phyloP scores from a whole-genome alignment of 2,329 filamentous ascomycete species.

The Cadophora sp. region DNA sequence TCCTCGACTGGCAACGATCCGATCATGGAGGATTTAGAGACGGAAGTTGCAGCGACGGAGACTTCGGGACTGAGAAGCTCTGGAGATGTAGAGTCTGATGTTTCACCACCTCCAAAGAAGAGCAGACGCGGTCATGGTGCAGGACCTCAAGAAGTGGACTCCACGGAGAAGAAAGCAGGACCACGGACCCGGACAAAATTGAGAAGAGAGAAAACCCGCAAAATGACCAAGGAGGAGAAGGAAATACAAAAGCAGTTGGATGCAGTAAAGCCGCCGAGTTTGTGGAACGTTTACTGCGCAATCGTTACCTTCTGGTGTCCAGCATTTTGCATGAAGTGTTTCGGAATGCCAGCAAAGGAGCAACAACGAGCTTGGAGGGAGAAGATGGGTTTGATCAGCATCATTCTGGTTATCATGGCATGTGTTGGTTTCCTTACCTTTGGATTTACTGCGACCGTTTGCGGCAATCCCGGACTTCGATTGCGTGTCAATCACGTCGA shows the following conservation, averaged over 20 bases:
- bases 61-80: slow-evolving; percentile 43
- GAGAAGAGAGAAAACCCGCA: slow-evolving; percentile 60
- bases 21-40: slow-evolving; percentile 79
- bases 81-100: slow-evolving; percentile 42
- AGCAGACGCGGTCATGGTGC: slow-evolving; percentile 36
- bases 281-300: slow-evolving; percentile 96
- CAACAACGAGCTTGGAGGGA: slow-evolving; percentile 95
- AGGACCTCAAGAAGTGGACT: slow-evolving; percentile 34
- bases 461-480: slow-evolving; percentile 71
- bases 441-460: slow-evolving; percentile 91
- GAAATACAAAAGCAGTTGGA: slow-evolving; percentile 65
- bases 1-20: slow-evolving; percentile 94
- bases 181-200: slow-evolving; percentile 41
- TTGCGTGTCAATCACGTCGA: slow-evolving; percentile 84
- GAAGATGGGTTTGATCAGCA: slow-evolving; percentile 95
- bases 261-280: slow-evolving; percentile 76
- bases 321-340: slow-evolving; percentile 82
- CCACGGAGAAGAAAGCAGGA: slow-evolving; percentile 40
- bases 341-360: slow-evolving; percentile 82
- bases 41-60: slow-evolving; percentile 44
- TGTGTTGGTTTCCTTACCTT: slow-evolving; percentile 96
- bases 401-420: slow-evolving; percentile 86
- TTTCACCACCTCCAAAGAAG: slow-evolving; percentile 38
- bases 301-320: slow-evolving; percentile 95
- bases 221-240: slow-evolving; percentile 68